Base-by-base conservation (phyloP, 164 flowering plant genomes). In the Akebia trifoliata region DNA sequence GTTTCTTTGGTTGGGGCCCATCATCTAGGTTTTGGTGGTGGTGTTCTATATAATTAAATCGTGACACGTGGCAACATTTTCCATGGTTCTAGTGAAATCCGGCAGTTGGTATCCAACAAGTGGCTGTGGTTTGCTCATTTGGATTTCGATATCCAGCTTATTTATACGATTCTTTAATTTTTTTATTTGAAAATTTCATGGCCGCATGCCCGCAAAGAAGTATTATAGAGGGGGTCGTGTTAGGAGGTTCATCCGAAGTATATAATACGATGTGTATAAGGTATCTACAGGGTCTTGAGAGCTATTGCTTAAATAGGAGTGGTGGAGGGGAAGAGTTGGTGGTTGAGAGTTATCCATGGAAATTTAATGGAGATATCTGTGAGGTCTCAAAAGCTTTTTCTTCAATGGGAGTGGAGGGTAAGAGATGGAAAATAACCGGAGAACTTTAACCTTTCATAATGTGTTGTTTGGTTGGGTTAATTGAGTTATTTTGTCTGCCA, bases 151-250 rank as follows among this genome's bases (percentile, higher is more conserved):
- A 18, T 51, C 34, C 63, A 43, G 40, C 48, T 47, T 29, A 65
- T 54, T 40, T 55, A 56, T 60, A 74, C 47, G 29, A 69, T 74
- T 74, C 74, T 74, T 73, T 74, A 38, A 69, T 67, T 69, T 64
- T 36, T 63, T 66, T 64, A n/a, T 50, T 25, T 7, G 30, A 40
- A 34, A 30, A 35, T 8, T 34, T 62, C 61, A 39, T 59, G 64
- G 56, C 45, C 20, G 50, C 34, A 40, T 54, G 47, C 56, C 28
- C 3, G 11, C 7, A 8, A 47, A 26, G 20, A 48, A 25, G n/a
- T n/a, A n/a, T n/a, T 18, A 15, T 12, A 18, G 20, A 25, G 46
- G 50, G 42, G 46, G 40, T 49, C 45, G 9, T 34, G 37, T 38
- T 18, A 46, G 61, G 48, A 36, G 11, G 8, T 11, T 14, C 35